Conservation (phyloP, 2,329 filamentous ascomycete genomes). For the Exophiala oligosperma region DNA sequence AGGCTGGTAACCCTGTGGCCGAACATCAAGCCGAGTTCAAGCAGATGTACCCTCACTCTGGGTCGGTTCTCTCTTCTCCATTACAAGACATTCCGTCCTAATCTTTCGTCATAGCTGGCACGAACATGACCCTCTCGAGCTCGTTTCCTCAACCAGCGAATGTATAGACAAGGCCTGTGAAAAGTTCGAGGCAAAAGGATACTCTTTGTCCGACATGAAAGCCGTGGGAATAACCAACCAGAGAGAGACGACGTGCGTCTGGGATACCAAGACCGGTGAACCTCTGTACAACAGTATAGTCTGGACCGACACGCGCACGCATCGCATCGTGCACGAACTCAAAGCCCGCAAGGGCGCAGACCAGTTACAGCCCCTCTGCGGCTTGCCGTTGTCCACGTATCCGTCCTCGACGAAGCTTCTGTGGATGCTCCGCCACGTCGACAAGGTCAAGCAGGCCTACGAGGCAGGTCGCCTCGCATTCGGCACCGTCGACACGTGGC, state of each 20-base stretch:
- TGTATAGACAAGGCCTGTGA: constrained; percentile 70
- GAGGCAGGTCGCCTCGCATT: constrained; percentile 69
- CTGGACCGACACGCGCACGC: constrained; percentile 77
- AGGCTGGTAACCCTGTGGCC: constrained; percentile 68
- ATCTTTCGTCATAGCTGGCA: constrained; percentile 62
- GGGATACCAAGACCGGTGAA: constrained; percentile 72
- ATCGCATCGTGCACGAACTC: constrained; percentile 68
- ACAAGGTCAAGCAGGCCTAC: constrained; percentile 66
- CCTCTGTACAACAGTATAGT: constrained; percentile 74
- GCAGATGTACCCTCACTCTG: constrained; percentile 74
- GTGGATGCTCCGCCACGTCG: constrained; percentile 69
- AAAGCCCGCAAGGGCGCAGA: constrained; percentile 63
- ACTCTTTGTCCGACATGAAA: constrained; percentile 63
- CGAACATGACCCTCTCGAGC: constrained; percentile 72
- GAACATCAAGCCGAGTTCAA: constrained; percentile 78
- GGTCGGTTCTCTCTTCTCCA: constrained; percentile 51
- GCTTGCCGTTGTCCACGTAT: constrained; percentile 76
- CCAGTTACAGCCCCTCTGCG: constrained; percentile 63
- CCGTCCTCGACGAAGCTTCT: constrained; percentile 74
- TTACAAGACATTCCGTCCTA: neutral
- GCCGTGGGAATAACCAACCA: constrained; percentile 79
- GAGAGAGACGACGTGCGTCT: constrained; percentile 75
- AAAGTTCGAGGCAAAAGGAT: constrained; percentile 63
- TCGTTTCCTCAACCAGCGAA: constrained; percentile 65
- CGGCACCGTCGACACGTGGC: constrained; percentile 78